Conservation (phyloP, 768 basidiomycete genomes). For the Leccinellum albellum region DNA sequence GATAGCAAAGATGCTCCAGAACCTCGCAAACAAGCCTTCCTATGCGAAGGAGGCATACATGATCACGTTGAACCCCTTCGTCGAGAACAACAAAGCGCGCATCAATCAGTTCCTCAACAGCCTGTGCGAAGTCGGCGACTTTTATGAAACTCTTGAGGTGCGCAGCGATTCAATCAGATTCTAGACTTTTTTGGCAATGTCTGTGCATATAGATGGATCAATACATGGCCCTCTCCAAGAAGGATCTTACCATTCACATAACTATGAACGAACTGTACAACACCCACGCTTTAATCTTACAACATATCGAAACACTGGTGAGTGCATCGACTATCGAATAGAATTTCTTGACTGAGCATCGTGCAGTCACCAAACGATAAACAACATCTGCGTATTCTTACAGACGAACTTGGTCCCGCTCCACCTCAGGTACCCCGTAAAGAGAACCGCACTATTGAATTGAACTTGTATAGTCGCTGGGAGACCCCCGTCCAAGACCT, state of each 20-base stretch:
- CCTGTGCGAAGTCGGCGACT: slow-evolving; percentile 97
- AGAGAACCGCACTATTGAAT: slow-evolving; percentile 92
- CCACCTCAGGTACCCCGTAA: slow-evolving; percentile 96
- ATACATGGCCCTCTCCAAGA: slow-evolving; percentile 99
- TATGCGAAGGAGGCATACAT: slow-evolving; percentile 98
- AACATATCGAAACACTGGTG: slow-evolving; percentile 93
- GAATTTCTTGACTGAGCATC: slow-evolving; percentile 1
- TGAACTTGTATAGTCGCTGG: slow-evolving; percentile 95
- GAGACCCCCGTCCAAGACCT: slow-evolving; percentile 99
- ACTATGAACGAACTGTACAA: slow-evolving; percentile 99
- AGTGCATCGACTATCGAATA: slow-evolving; percentile 26
- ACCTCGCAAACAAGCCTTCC: slow-evolving; percentile 96
- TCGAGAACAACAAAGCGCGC: slow-evolving; percentile 96
- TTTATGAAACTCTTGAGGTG: slow-evolving; percentile 97
- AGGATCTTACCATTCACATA: slow-evolving; percentile 97
- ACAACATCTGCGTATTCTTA: slow-evolving; percentile 92
- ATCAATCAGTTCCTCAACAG: slow-evolving; percentile 97
- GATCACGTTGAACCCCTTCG: slow-evolving; percentile 97
- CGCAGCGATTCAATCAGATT: slow-evolving; percentile 14
- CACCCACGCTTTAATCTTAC: slow-evolving; percentile 91
- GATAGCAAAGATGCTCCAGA: slow-evolving; percentile 99
- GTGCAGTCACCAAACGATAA: slow-evolving; percentile 93
- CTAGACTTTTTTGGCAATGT: background rate
- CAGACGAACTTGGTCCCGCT: slow-evolving; percentile 92
- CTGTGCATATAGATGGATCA: slow-evolving; percentile 83